phyloP scores from a whole-genome alignment of 306 rosid species.

The Corylus heterophylla region DNA sequence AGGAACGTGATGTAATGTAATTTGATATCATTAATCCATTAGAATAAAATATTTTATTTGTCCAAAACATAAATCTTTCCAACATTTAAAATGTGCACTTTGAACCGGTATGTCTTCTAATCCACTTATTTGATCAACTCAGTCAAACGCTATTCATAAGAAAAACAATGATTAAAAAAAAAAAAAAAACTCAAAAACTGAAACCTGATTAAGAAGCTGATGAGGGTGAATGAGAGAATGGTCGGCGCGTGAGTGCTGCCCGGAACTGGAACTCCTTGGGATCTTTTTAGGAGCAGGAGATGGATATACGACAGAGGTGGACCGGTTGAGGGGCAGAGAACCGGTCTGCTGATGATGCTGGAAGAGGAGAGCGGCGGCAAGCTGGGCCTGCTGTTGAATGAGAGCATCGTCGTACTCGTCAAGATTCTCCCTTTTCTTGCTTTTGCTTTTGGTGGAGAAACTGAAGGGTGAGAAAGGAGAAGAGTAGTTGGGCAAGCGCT shows the following conservation, averaged over 20 bases:
- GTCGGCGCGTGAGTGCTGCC: slow-evolving; percentile 75
- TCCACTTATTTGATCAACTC: background rate
- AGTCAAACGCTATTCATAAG: background rate
- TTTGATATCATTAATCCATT: background rate
- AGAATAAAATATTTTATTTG: background rate
- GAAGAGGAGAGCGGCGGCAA: slow-evolving; percentile 63
- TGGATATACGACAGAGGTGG: slow-evolving; percentile 66
- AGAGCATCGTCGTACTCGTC: slow-evolving; percentile 40
- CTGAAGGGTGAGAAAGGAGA: slow-evolving; percentile 20
- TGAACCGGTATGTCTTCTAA: background rate
- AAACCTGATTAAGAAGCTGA: slow-evolving; percentile 75
- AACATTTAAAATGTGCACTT: background rate
- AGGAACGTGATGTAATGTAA: too few species aligned
- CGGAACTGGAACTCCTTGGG: slow-evolving; percentile 83
- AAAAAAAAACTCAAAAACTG: background rate
- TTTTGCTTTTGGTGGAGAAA: slow-evolving; percentile 19
- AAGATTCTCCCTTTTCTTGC: slow-evolving; percentile 39
- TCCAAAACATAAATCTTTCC: background rate
- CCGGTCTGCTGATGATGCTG: slow-evolving; percentile 50
- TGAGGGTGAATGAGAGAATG: slow-evolving; percentile 75
- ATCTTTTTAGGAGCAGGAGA: slow-evolving; percentile 55
- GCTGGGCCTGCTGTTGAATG: slow-evolving; percentile 65
- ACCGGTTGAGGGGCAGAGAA: slow-evolving; percentile 63
- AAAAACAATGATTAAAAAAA: background rate
- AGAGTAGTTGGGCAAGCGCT: background rate